Percentiles rank a stretch among this genome's conserved stretches.
These are phyloP conservation scores for Colletotrichum musae DNA, from an alignment of 2,329 filamentous ascomycete genomes.

Conservation along the genomic window DNA sequence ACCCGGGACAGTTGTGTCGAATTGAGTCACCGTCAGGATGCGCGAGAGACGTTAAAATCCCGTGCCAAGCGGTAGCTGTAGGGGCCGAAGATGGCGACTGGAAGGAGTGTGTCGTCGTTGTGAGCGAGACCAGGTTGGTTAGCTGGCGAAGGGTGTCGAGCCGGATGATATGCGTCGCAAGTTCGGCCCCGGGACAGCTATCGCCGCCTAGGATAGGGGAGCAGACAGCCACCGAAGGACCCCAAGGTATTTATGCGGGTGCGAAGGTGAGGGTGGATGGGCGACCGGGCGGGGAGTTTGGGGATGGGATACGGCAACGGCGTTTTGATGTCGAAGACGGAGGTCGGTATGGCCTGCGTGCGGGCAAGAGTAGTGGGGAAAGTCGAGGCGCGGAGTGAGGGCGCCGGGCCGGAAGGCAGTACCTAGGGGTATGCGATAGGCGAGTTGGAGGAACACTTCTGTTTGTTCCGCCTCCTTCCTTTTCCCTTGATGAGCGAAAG, in stretches of 20 bases:
- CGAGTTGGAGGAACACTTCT: slow-evolving; percentile 9
- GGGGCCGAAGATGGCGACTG: slow-evolving; percentile 32
- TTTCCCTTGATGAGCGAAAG: slow-evolving; percentile 29
- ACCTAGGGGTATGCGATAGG: slow-evolving; percentile 4
- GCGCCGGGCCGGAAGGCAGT: slow-evolving; percentile 17
- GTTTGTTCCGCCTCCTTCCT: too few relatives aligned
- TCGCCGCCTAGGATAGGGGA: slow-evolving; percentile 35
- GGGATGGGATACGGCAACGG: slow-evolving; percentile 30
- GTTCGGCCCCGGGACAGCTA: slow-evolving; percentile 39
- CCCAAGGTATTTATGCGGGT: slow-evolving; percentile 2
- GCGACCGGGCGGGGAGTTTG: slow-evolving; percentile 32
- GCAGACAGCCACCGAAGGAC: slow-evolving; percentile 17
- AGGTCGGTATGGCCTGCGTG: slow-evolving; percentile 37
- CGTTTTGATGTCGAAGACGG: slow-evolving; percentile 35
- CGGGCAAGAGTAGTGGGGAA: slow-evolving; percentile 22
- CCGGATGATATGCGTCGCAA: slow-evolving; percentile 28
- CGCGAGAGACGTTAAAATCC: not conserved
- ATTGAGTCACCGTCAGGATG: not conserved
- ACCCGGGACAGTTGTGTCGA: not conserved
- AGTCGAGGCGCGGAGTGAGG: slow-evolving; percentile 25
- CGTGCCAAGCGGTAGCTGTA: slow-evolving; percentile 28
- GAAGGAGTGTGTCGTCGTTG: slow-evolving; percentile 1
- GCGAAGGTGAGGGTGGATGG: slow-evolving; percentile 2
- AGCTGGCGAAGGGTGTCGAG: not conserved
- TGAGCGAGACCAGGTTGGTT: slow-evolving; percentile 12